These are phyloP conservation scores for Erigeron canadensis DNA, from an alignment of 129 eudicot species.

Conservation along the genomic window DNA sequence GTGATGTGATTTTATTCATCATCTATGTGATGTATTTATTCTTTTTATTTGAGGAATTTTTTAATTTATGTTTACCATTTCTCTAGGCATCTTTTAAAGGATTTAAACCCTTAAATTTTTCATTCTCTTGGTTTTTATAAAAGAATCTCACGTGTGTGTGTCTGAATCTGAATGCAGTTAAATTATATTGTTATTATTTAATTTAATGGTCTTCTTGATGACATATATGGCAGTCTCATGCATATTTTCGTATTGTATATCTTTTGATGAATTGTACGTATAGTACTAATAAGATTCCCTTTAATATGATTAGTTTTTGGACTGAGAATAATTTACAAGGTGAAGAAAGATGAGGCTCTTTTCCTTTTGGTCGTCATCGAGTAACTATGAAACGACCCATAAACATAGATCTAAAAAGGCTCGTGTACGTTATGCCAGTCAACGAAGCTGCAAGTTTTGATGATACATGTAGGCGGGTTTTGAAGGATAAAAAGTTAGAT, in stretches of 20 bases:
- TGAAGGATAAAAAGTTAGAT: constrained; percentile 34
- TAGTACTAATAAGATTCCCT: constrained; percentile 16
- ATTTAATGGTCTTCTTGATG: constrained; percentile 10
- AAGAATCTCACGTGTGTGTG: constrained; percentile 2
- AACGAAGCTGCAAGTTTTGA: constrained; percentile 35
- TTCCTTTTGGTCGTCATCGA: constrained; percentile 74
- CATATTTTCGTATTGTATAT: not conserved
- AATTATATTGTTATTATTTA: not conserved
- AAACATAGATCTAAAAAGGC: constrained; percentile 52
- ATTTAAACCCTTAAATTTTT: constrained; percentile 10
- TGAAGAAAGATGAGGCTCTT: constrained; percentile 65
- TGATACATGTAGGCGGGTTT: constrained; percentile 25
- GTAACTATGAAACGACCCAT: constrained; percentile 27
- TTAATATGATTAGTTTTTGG: constrained; percentile 12
- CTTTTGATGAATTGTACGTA: not conserved
- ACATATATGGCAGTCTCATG: constrained; percentile 17
- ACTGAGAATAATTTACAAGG: constrained; percentile 18
- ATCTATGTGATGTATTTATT: constrained; percentile 16
- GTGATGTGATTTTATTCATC: too few relatives aligned
- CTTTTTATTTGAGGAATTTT: not conserved
- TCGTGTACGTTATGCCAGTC: constrained; percentile 41
- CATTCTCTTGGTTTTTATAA: not conserved
- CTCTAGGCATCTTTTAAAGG: constrained; percentile 2
- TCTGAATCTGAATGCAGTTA: constrained; percentile 3
- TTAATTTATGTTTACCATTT: constrained; percentile 22